Evolutionary conservation across 805 yeast species (phyloP), one percentile per base, ranked within the genome.

Genomic region (Sugiyamaella boreocaroliniensis): DNA sequence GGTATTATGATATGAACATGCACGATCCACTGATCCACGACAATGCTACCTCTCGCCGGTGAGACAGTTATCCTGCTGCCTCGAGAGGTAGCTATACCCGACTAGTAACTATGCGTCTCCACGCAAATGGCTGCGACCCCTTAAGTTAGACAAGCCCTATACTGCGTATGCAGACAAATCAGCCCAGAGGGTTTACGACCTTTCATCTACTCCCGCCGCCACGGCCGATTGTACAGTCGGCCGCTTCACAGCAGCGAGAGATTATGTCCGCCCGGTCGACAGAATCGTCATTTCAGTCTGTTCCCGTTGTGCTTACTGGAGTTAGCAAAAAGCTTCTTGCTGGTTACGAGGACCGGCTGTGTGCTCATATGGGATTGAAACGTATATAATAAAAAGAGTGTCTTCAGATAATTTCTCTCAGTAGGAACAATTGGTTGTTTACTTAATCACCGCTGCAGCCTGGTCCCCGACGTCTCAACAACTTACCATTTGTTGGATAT

Each of bases 251-350:
- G 48, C 15, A 51, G 43, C 43, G 40, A 19, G 44, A 44, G 45
- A 44, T 43, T 67, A 61, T 58, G 71, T 66, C 71, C 71, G 71
- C 71, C 71, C 71, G 71, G 71, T 67, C 71, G 68, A 63, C 58
- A 57, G 57, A 48, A 60, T 67, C 70, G 51, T 67, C 70, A 65
- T 64, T 57, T 66, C 59, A 32, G 29, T n/a, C 32, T 37, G 12
- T 41, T 12, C n/a, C 42, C 26, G n/a, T 22, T 22, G 4, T n/a
- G 34, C 49, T 15, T 47, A 44, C 51, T 19, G 26, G 6, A 6
- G 26, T 22, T 22, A 22, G 26, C 26, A 22, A 22, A 22, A 22
- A 22, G 26, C 6, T 22, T 22, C 26, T 37, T 22, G 37, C n/a
- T 22, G 43, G 40, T 29, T n/a, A 5, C 37, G 12, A 4, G 37